Percentiles rank a stretch among this genome's conserved stretches.
Evolutionary conservation across 2,329 filamentous ascomycete species (phyloP).

Genomic region (Sporothrix humicola): DNA sequence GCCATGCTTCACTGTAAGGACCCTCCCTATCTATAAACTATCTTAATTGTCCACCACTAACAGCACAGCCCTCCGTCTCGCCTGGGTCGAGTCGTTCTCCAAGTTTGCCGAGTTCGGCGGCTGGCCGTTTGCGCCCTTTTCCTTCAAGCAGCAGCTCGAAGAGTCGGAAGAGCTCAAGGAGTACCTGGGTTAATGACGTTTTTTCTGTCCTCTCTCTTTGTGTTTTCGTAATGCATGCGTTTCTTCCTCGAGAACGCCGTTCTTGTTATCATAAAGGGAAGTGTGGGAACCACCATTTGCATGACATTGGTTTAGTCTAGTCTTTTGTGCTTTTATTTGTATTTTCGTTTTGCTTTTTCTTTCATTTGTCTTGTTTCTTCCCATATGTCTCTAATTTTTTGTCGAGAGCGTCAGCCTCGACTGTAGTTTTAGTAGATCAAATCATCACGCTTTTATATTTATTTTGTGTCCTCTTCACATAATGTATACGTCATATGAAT

Average conservation of each 20-base stretch:
- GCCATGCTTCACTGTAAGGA: conserved; percentile 78
- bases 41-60: conserved; percentile 15
- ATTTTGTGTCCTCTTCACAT: not conserved
- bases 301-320: conserved; percentile 18
- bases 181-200: conserved; percentile 53
- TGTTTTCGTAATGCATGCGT: not conserved
- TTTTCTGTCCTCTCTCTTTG: not conserved
- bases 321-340: conserved; percentile 19
- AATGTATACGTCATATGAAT: not conserved
- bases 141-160: conserved; percentile 81
- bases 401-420: not conserved
- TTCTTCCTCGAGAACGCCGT: not conserved
- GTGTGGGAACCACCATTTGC: conserved; percentile 10
- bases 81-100: conserved; percentile 98
- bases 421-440: conserved; percentile 32
- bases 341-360: conserved; percentile 10
- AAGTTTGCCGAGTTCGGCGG: conserved; percentile 95
- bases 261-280: conserved; percentile 21
- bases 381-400: conserved; percentile 21
- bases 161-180: conserved; percentile 72
- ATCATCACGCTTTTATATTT: conserved; percentile 16
- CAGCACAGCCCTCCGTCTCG: conserved; percentile 68
- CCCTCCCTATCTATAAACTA: too few relatives aligned
- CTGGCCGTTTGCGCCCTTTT: conserved; percentile 86
- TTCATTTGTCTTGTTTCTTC: conserved; percentile 16